Base-by-base conservation (phyloP, 202 grass and related monocot species). In the Digitaria exilis region DNA sequence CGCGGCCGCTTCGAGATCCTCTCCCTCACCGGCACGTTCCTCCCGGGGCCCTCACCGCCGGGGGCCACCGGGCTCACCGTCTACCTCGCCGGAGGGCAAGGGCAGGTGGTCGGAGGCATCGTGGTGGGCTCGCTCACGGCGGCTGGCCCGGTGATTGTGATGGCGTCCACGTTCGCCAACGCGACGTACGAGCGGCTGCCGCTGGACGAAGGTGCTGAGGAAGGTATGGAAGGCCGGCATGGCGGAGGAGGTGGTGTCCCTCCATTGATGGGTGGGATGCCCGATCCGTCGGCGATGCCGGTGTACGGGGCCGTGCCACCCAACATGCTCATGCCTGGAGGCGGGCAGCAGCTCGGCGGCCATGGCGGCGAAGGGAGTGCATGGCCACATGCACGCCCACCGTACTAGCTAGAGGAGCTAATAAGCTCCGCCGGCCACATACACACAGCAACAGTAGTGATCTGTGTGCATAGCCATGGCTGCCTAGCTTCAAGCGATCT, bases 141-240 rank as follows among this genome's bases (percentile, higher is more conserved):
- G 0, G 86, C 88, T 0, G 88, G 91, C 4, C 91, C 91, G 0
- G 91, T 93, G 67, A 87, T 93, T 83, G 86, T 93, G 72, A 93
- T 88, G 72, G 88, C 91, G 4, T 87, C 91, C 41, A 88, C 88
- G 28, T 94, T 94, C 3, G 85, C 82, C 19, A 94, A 90, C 77
- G 88, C 91, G 19, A 90, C 91, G 5, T 94, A 94, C 55, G 91
- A 94, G 75, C 83, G 91, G 82, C 82, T 94, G 41, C 91, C 91
- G 44, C 75, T 92, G 26, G 90, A 89, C 15, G 84, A 92, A 13
- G 84, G 84, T 6, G 86, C 32, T 1, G 90, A 84, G 44, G 90
- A 89, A 69, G 76, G 55, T 7, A 48, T 31, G 7, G 82, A 42
- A 49, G 62, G 54, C 5, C 45, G 63, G 18, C 22, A 7, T 54